Evolutionary conservation across 768 basidiomycete species (phyloP), one percentile per base, ranked within the genome.

Genomic region (Hypholoma fasciculare): DNA sequence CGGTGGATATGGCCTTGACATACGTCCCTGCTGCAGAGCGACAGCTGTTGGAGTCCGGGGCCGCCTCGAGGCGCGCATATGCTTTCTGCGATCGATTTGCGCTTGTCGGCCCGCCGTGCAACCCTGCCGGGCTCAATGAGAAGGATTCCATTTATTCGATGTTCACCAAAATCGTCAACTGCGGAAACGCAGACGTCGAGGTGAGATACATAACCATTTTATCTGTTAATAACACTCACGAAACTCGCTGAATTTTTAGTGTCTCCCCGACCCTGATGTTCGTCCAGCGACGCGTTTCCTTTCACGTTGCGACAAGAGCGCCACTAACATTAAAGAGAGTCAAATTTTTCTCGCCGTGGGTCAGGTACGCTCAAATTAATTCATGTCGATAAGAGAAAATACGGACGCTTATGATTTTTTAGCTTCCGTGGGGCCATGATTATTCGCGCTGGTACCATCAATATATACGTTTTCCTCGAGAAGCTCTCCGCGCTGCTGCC

Each of bases 401-500:
- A 11, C 38, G 39, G 19, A 39, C 20, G 12, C 61, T 44, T 40
- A 14, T 7, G 26, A 11, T 34, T 9, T 7, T 9, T 9, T 43
- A 84, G 81, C 76, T 84, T 5, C 84, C 84, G 2, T 85, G 83
- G 84, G 82, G 75, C 6, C 68, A 72, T 42, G 65, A 73, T 9
- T 81, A 82, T 61, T 82, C 82, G 3, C 78, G 73, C 23, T 86
- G 83, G 83, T 86, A 85, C 62, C 83, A 85, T 62, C 79, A 84
- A 63, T 84, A 83, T 65, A 75, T 81, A 2, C 74, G 72, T 0
- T 85, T 81, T 67, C 83, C 83, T 0, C 63, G 78, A 1, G 73
- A 83, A 66, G 80, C 82, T 0, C 69, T 85, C 12, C 61, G 67
- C 17, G 81, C 80, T 0, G 81, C 84, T 1, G 72, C 82, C 2